Percentiles rank a stretch among this genome's conserved stretches.
Evolutionary conservation across 768 basidiomycete species (phyloP).

Genomic region (Mycena latifolia): DNA sequence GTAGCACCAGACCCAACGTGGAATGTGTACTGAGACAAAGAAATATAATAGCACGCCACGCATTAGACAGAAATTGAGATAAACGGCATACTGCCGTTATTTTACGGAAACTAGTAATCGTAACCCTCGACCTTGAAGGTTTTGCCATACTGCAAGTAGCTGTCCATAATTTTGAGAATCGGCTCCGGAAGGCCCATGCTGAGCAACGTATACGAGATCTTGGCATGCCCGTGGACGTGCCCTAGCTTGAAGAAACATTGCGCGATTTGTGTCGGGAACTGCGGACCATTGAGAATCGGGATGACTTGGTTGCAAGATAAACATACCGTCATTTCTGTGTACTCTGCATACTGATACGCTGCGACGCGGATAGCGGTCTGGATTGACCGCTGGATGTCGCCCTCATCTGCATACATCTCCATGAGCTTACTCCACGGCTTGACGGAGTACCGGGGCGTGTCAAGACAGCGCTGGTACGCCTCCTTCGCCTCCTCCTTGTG

Average conservation of each 20-base stretch:
- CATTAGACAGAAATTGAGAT: constrained; percentile 9
- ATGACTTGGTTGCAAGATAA: neutral
- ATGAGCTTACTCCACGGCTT: constrained; percentile 96
- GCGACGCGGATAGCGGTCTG: constrained; percentile 95
- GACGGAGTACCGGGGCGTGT: constrained; percentile 84
- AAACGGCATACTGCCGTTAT: constrained; percentile 1
- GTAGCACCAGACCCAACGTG: neutral
- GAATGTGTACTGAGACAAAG: neutral
- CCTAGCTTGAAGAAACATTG: constrained; percentile 94
- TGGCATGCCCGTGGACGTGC: constrained; percentile 92
- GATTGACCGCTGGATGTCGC: constrained; percentile 90
- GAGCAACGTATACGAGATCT: constrained; percentile 92
- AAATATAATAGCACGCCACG: constrained; percentile 18
- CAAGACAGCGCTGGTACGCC: constrained; percentile 95
- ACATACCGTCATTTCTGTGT: constrained; percentile 89
- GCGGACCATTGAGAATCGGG: constrained; percentile 22
- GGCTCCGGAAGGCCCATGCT: constrained; percentile 95
- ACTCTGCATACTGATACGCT: constrained; percentile 92
- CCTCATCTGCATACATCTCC: constrained; percentile 97
- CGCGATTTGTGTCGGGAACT: constrained; percentile 94
- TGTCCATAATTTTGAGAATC: constrained; percentile 93
- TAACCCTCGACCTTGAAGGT: constrained; percentile 90
- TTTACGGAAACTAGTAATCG: constrained; percentile 70
- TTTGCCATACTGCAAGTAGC: constrained; percentile 89
- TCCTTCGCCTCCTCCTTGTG: constrained; percentile 99